phyloP scores from a whole-genome alignment of 495 filamentous ascomycete species.

The Poronia punctata region DNA sequence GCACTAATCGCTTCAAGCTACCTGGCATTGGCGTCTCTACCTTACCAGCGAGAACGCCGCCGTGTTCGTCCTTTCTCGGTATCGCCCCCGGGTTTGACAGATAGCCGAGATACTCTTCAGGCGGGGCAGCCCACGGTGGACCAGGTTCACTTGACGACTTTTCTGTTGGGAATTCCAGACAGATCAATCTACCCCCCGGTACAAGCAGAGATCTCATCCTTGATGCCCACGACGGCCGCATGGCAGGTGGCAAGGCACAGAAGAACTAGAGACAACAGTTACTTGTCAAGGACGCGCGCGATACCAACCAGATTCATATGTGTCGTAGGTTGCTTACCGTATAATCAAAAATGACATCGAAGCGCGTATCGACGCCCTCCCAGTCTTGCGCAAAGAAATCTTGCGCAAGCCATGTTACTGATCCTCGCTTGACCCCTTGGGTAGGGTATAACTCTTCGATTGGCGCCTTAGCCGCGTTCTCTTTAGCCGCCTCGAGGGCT shows the following conservation, averaged over 20 bases:
- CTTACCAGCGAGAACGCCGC: conserved; percentile 42
- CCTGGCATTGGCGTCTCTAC: conserved; percentile 31
- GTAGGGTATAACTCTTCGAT: conserved; percentile 37
- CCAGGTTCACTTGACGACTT: conserved; percentile 57
- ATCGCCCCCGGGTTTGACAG: conserved; percentile 58
- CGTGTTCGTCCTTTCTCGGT: conserved; percentile 54
- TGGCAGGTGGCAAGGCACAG: conserved; percentile 59
- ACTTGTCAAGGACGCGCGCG: conserved; percentile 1
- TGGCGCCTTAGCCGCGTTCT: conserved; percentile 30
- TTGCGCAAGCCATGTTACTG: conserved; percentile 52
- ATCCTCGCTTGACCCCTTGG: conserved; percentile 45
- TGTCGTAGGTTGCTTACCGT: too few relatives aligned
- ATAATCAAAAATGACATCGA: conserved; percentile 82
- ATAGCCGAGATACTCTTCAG: conserved; percentile 59
- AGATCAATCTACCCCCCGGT: conserved; percentile 57
- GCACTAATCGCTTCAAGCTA: conserved; percentile 52
- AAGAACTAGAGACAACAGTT: conserved; percentile 49
- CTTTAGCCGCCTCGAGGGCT: conserved; percentile 50
- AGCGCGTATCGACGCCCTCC: conserved; percentile 42
- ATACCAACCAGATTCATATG: neutral
- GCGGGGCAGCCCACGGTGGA: conserved; percentile 61
- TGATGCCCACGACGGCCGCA: conserved; percentile 64
- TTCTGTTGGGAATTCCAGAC: conserved; percentile 72
- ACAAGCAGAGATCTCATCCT: conserved; percentile 59
- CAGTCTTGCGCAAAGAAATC: conserved; percentile 71